A percentile compares a stretch with the other conserved stretches of the same genome.
Evolutionary conservation across 192 early-diverging fungal genomes (phyloP).

Genomic region (Backusella liffmaniae): DNA sequence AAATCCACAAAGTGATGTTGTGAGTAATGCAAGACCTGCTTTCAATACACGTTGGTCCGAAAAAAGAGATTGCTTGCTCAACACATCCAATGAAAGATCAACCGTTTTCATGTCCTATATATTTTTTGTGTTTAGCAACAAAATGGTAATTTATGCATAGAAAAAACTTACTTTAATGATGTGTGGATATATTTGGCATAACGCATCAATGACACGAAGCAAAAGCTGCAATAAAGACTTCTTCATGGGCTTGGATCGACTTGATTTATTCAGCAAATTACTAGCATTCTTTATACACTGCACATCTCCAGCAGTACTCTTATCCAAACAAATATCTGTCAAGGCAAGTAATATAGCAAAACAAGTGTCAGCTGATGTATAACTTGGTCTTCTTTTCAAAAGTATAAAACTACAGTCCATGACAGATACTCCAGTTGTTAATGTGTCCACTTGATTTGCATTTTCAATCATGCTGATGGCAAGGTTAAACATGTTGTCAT

Average conservation of each 20-base stretch:
- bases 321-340: neutral
- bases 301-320: neutral
- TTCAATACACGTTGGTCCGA: conserved; percentile 10
- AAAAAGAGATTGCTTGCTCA: neutral
- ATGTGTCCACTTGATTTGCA: neutral
- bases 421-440: conserved; percentile 10
- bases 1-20: neutral
- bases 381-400: neutral
- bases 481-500: neutral
- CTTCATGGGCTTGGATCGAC: neutral
- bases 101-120: neutral
- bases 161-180: neutral
- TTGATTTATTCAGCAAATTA: neutral
- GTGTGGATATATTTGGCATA: neutral
- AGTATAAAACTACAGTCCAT: neutral
- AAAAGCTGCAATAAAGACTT: neutral
- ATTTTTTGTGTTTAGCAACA: neutral
- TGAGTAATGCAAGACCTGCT: neutral
- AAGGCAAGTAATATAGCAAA: neutral
- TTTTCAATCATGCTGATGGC: neutral
- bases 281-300: neutral
- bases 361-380: neutral
- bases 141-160: neutral
- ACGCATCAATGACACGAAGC: neutral
- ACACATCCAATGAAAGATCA: neutral